These are phyloP conservation scores for Neurospora cerealis DNA, from an alignment of 495 filamentous ascomycete species.

Conservation along the genomic window DNA sequence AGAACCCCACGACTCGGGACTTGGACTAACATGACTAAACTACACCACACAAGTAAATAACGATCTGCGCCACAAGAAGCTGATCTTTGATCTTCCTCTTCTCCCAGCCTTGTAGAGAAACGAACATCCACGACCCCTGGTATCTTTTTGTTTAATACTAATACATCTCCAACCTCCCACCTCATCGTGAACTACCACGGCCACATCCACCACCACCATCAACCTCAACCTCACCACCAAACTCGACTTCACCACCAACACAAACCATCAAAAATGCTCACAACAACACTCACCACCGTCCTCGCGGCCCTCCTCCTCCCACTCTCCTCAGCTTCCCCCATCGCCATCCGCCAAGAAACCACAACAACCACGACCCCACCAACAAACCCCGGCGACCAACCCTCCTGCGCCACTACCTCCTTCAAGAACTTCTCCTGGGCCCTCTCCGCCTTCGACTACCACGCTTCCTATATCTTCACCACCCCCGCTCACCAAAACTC, in stretches of 20 bases:
- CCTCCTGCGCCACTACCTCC: slow-evolving; percentile 21
- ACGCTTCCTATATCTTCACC: slow-evolving; percentile 30
- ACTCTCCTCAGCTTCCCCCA: background rate
- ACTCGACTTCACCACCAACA: background rate
- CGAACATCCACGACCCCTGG: background rate
- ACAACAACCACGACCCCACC: background rate
- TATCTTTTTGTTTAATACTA: background rate
- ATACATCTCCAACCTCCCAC: background rate
- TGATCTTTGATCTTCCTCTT: background rate
- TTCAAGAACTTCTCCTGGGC: slow-evolving; percentile 27
- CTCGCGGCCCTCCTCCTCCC: slow-evolving; percentile 4
- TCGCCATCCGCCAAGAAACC: slow-evolving; percentile 1
- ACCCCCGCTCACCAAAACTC: slow-evolving; percentile 37
- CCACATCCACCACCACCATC: background rate
- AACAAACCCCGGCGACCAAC: background rate
- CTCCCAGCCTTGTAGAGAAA: background rate
- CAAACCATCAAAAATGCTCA: background rate
- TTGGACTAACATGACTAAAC: background rate
- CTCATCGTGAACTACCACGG: background rate
- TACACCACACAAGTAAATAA: background rate
- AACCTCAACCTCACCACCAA: background rate
- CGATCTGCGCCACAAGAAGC: background rate
- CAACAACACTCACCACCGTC: background rate
- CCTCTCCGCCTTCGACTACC: slow-evolving; percentile 27
- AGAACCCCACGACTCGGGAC: background rate